Evolutionary conservation across 2,329 filamentous ascomycete genomes (phyloP).

Genomic region (Pseudovirgaria hyperparasitica): DNA sequence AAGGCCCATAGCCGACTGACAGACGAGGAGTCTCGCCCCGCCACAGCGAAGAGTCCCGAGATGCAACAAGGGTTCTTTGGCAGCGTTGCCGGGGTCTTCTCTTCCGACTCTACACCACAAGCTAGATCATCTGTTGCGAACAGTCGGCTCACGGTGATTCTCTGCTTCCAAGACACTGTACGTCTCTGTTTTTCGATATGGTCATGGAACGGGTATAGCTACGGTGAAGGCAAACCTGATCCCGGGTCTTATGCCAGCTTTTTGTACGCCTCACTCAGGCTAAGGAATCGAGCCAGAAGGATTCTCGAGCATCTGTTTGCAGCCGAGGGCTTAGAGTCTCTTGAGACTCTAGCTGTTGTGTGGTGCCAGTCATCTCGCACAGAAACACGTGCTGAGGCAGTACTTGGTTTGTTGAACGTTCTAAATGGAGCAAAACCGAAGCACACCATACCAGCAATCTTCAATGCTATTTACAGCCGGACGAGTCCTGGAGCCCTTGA

Average conservation of each 20-base stretch:
- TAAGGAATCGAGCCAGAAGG: conserved; percentile 78
- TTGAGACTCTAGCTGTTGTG: conserved; percentile 79
- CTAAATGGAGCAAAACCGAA: conserved; percentile 84
- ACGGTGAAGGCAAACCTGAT: conserved; percentile 47
- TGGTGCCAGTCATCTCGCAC: conserved; percentile 50
- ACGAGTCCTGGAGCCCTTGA: conserved; percentile 76
- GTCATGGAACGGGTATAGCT: conserved; percentile 70
- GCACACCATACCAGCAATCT: conserved; percentile 83
- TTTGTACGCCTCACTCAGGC: conserved; percentile 76
- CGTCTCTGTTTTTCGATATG: conserved; percentile 87
- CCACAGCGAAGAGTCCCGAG: conserved; percentile 63
- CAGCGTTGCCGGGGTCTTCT: conserved; percentile 80
- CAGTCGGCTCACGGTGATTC: conserved; percentile 77
- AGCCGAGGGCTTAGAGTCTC: conserved; percentile 81
- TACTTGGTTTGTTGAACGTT: conserved; percentile 80
- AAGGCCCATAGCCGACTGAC: conserved; percentile 73
- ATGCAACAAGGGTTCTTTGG: conserved; percentile 82
- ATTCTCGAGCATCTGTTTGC: conserved; percentile 87
- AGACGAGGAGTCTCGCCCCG: conserved; percentile 58
- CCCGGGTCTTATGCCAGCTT: conserved; percentile 65
- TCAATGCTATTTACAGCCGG: conserved; percentile 91
- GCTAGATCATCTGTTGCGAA: conserved; percentile 81
- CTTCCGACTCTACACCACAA: conserved; percentile 62
- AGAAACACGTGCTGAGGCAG: conserved; percentile 44
- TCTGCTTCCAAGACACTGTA: conserved; percentile 95